Evolutionary conservation across 1,139 yeast species (phyloP).

Genomic region (Sugiyamaella neomexicana): DNA sequence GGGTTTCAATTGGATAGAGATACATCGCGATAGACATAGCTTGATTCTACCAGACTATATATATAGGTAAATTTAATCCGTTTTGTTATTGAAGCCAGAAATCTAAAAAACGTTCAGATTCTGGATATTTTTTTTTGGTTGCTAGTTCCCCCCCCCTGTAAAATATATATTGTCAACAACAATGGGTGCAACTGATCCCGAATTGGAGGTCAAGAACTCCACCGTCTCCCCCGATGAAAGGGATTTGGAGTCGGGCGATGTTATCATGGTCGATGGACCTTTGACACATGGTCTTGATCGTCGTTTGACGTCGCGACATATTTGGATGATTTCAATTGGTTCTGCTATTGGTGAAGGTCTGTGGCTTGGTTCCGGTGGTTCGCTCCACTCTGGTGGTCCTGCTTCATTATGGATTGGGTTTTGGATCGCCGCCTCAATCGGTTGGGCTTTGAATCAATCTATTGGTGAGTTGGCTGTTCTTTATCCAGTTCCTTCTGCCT

Average conservation of each 20-base stretch:
- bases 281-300: constrained; percentile 21
- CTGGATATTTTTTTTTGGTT: not conserved
- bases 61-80: not conserved
- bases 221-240: constrained; percentile 3
- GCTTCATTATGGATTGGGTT: constrained; percentile 64
- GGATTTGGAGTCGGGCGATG: constrained; percentile 16
- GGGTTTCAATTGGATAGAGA: constrained; percentile 10
- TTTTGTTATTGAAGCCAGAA: too few species aligned
- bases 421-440: constrained; percentile 59
- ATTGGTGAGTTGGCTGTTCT: constrained; percentile 75
- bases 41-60: constrained; percentile 1
- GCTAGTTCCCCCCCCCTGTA: not conserved
- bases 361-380: constrained; percentile 59
- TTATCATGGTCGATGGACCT: constrained; percentile 18
- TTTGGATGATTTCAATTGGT: constrained; percentile 53
- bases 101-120: not conserved
- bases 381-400: constrained; percentile 71
- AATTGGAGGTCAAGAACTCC: constrained; percentile 7
- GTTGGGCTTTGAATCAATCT: constrained; percentile 65
- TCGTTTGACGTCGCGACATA: constrained; percentile 38
- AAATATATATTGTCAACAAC: not conserved
- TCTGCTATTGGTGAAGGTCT: constrained; percentile 53
- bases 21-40: not conserved
- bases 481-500: constrained; percentile 66
- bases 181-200: constrained; percentile 11